These are phyloP conservation scores for Eremochloa ophiuroides DNA, from an alignment of 176 grass and related monocot species.

Conservation along the genomic window DNA sequence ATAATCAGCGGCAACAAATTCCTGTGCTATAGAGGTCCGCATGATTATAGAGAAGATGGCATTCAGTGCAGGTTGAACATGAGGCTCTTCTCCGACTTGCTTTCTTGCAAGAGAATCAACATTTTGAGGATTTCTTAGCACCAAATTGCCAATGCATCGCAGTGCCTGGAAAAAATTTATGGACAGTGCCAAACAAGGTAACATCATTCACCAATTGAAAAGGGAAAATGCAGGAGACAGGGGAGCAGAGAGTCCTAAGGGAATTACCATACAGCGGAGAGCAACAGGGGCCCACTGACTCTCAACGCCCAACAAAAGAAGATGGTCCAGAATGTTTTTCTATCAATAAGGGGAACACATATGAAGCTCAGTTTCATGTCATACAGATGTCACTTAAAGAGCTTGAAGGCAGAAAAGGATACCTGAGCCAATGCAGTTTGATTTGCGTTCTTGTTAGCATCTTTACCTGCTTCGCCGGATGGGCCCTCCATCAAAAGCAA, in stretches of 20 bases:
- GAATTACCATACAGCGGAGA: conserved; percentile 83
- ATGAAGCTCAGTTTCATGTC: conserved; percentile 23
- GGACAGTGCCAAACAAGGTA: conserved; percentile 3
- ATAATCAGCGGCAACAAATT: conserved; percentile 94
- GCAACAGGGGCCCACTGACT: conserved; percentile 94
- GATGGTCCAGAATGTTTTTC: conserved; percentile 94
- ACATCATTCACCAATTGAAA: neutral
- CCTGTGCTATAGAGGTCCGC: conserved; percentile 70
- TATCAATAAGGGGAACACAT: conserved; percentile 41
- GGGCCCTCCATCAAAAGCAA: conserved; percentile 72
- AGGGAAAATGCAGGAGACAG: neutral
- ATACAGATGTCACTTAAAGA: neutral
- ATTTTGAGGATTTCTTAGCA: conserved; percentile 84
- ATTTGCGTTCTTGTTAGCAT: conserved; percentile 78
- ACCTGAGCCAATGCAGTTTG: conserved; percentile 95
- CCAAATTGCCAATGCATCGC: conserved; percentile 86
- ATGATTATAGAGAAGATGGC: conserved; percentile 78
- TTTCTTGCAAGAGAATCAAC: conserved; percentile 71
- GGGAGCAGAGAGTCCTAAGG: conserved; percentile 11
- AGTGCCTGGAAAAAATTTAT: conserved; percentile 62
- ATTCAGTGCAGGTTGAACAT: conserved; percentile 84
- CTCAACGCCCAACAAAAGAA: conserved; percentile 84
- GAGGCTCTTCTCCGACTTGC: conserved; percentile 92
- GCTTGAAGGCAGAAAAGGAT: conserved; percentile 12
- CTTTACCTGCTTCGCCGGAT: conserved; percentile 58